Conservation (phyloP, 768 basidiomycete genomes). For the Tubosaeta sp. region DNA sequence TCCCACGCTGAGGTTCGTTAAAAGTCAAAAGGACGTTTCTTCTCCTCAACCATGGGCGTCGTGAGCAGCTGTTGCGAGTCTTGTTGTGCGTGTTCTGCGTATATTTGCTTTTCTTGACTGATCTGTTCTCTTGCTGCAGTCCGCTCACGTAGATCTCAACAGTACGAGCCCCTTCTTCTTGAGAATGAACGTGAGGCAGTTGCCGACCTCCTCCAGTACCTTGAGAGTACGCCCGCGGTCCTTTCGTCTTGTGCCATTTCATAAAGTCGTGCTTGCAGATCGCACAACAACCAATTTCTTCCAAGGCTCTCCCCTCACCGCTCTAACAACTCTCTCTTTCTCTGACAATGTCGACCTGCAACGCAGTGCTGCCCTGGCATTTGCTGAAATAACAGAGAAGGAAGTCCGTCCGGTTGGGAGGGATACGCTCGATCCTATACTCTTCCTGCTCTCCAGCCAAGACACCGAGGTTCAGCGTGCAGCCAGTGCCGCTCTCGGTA, state of each 20-base stretch:
- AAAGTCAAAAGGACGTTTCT: neutral
- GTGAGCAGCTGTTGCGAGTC: conserved; percentile 78
- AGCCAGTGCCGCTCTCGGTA: conserved; percentile 94
- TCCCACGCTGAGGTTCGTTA: conserved; percentile 19
- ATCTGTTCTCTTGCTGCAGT: conserved; percentile 43
- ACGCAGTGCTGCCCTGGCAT: conserved; percentile 94
- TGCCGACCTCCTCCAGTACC: conserved; percentile 92
- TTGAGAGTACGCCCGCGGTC: conserved; percentile 73
- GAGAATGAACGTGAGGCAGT: conserved; percentile 98
- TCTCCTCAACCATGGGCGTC: conserved; percentile 55
- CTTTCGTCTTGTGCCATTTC: neutral
- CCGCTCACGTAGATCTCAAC: conserved; percentile 76
- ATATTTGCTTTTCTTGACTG: conserved; percentile 2
- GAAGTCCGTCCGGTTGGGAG: conserved; percentile 95
- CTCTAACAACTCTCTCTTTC: conserved; percentile 95
- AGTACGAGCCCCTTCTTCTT: conserved; percentile 80
- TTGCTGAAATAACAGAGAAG: conserved; percentile 99
- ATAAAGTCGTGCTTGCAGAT: conserved; percentile 40
- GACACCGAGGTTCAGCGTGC: conserved; percentile 99
- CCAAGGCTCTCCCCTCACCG: conserved; percentile 84
- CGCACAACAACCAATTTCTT: conserved; percentile 99
- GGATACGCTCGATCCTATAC: conserved; percentile 96
- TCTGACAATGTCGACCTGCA: conserved; percentile 99
- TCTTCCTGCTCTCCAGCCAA: conserved; percentile 94
- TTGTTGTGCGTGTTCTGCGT: conserved; percentile 55